A percentile compares a stretch with the other conserved stretches of the same genome.
These are phyloP conservation scores for Periconia macrospinosa DNA, from an alignment of 2,329 filamentous ascomycete genomes.

Conservation along the genomic window DNA sequence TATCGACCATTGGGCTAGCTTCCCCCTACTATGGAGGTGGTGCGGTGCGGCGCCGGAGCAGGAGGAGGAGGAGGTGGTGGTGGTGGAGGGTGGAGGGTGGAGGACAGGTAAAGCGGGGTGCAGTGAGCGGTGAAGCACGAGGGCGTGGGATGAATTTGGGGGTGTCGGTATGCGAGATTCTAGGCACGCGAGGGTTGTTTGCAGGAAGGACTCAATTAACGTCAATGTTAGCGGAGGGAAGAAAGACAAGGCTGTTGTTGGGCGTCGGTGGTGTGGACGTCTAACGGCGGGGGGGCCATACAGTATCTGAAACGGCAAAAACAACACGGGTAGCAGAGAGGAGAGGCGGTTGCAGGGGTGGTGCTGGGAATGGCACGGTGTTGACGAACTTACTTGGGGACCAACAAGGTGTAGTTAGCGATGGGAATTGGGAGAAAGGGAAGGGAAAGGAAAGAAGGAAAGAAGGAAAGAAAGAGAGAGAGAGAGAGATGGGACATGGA, in stretches of 20 bases:
- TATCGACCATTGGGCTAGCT: slow-evolving; percentile 32
- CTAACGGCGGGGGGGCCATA: slow-evolving; percentile 1
- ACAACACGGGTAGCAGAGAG: background rate
- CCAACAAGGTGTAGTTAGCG: background rate
- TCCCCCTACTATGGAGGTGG: background rate
- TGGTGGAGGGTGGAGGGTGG: background rate
- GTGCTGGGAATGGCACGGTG: background rate
- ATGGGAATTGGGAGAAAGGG: background rate
- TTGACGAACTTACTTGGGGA: background rate
- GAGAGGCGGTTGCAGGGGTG: background rate
- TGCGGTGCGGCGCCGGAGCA: background rate
- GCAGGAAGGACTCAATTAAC: background rate
- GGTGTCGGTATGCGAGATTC: slow-evolving; percentile 6
- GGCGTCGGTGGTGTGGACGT: background rate
- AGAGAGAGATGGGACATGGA: background rate
- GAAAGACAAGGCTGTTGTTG: background rate
- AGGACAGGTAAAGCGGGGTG: background rate
- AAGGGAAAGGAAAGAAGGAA: background rate
- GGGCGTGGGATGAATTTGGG: background rate
- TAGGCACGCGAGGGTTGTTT: slow-evolving; percentile 14
- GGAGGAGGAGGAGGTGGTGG: background rate
- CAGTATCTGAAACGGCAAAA: slow-evolving; percentile 3
- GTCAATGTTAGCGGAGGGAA: slow-evolving; percentile 3
- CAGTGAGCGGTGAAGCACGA: background rate
- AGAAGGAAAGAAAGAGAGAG: background rate